phyloP scores from a whole-genome alignment of 225 moss, liverwort and hornwort genomes.

The Bryum argenteum region DNA sequence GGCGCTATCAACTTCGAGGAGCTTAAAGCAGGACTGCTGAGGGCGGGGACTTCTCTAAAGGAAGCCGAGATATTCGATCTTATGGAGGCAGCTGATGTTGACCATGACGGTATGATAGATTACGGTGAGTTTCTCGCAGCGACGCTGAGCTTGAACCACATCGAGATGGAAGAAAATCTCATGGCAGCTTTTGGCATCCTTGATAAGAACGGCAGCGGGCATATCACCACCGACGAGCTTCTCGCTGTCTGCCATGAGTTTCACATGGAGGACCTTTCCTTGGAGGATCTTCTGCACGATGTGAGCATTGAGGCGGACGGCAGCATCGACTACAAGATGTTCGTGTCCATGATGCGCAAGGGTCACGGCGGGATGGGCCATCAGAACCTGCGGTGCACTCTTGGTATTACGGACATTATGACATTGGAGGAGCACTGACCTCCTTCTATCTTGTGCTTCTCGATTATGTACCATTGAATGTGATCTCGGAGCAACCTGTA shows the following conservation, averaged over 20 bases:
- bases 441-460: constrained; percentile 3
- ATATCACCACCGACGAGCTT: constrained; percentile 60
- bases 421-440: constrained; percentile 39
- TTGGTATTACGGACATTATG: constrained; percentile 47
- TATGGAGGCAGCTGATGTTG: constrained; percentile 49
- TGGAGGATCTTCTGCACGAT: constrained; percentile 66
- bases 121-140: constrained; percentile 83
- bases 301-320: constrained; percentile 72
- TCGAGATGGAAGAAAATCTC: constrained; percentile 80
- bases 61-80: constrained; percentile 67
- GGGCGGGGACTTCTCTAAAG: constrained; percentile 63
- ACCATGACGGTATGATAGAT: constrained; percentile 72
- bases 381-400: constrained; percentile 47
- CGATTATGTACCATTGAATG: constrained; percentile 32
- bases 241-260: constrained; percentile 55
- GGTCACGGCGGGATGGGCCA: constrained; percentile 59
- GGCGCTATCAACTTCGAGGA: constrained; percentile 73
- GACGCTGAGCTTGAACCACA: constrained; percentile 71
- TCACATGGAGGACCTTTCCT: constrained; percentile 62
- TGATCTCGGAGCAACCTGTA: constrained; percentile 30
- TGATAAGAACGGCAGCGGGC: constrained; percentile 61
- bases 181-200: constrained; percentile 68
- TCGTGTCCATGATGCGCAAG: constrained; percentile 81
- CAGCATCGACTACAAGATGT: constrained; percentile 78
- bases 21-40: constrained; percentile 72